Base-by-base conservation (phyloP, 1,139 yeast species). In the Pichia norvegensis region DNA sequence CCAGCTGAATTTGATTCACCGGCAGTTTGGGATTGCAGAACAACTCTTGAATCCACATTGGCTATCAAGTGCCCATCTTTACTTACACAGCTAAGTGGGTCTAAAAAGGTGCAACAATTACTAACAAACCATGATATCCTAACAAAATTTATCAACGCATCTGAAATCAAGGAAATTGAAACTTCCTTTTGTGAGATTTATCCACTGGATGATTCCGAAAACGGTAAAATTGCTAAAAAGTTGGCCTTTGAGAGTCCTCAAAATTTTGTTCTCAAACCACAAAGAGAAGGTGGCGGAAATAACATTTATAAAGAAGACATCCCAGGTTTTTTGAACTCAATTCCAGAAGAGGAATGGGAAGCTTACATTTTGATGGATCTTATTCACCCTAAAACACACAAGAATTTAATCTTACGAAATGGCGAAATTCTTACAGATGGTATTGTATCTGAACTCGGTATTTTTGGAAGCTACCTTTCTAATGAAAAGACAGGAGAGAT, bases 211-310 rank as follows among this genome's bases (percentile, higher is more conserved):
- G 72, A 78, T 48, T 67, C 90, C 0, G 70, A 67, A 29, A 73
- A 73, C 38, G 97, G 97, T 1, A 57, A 63, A 42, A 49, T 60
- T 37, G 97, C 95, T 4, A 78, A 77, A 50, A 68, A 74, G 49
- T 65, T 86, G 44, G 95, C 95, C 2, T 67, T 82, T 43, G 78
- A 78, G 51, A 53, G 66, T 1, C 92, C 97, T 0, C 76, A 76
- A 48, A 72, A 73, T 33, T 92, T 71, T 63, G 98, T 92, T 1
- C 72, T 92, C 57, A 92, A 92, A 61, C 98, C 98, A 4, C 98
- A 94, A 66, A 78, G 98, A 68, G 98, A 92, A 69, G 98, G 98
- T 35, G 83, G 84, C 21, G 98, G 98, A 21, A 88, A 92, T 65
- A 92, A 92, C 62, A 75, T 92, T 45, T 92, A 92, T 67, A 85